phyloP scores from a whole-genome alignment of 148 eudicot genomes.

The Rhododendron molle region DNA sequence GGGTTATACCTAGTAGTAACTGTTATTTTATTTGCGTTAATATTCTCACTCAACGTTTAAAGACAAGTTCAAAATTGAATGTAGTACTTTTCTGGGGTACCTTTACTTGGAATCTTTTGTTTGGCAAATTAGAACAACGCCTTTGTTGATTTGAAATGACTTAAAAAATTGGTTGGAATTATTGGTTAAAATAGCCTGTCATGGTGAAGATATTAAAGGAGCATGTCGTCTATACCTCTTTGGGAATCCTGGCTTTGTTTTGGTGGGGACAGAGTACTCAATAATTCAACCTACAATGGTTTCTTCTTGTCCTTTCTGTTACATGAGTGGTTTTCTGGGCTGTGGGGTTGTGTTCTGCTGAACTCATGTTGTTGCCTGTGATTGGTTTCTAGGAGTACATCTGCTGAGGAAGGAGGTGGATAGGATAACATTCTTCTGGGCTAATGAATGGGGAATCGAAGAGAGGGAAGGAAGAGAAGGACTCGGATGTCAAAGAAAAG shows the following conservation, averaged over 20 bases:
- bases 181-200: background rate
- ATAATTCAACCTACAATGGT: background rate
- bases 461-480: slow-evolving; percentile 43
- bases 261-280: slow-evolving; percentile 9
- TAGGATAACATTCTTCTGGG: background rate
- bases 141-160: background rate
- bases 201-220: background rate
- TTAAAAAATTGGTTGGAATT: background rate
- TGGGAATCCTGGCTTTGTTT: background rate
- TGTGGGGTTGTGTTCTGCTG: slow-evolving; percentile 4
- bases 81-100: background rate
- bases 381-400: slow-evolving; percentile 1
- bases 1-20: no score
- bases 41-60: background rate
- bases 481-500: slow-evolving; percentile 47
- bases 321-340: slow-evolving; percentile 1
- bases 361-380: background rate
- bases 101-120: slow-evolving; percentile 1
- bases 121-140: background rate
- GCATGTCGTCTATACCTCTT: background rate
- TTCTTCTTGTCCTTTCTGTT: background rate
- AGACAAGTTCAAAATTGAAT: background rate
- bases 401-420: background rate
- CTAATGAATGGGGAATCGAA: slow-evolving; percentile 38
- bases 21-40: background rate